Evolutionary conservation across 768 basidiomycete genomes (phyloP), one percentile per base, ranked within the genome.

Genomic region (Rhodotorula taiwanensis): DNA sequence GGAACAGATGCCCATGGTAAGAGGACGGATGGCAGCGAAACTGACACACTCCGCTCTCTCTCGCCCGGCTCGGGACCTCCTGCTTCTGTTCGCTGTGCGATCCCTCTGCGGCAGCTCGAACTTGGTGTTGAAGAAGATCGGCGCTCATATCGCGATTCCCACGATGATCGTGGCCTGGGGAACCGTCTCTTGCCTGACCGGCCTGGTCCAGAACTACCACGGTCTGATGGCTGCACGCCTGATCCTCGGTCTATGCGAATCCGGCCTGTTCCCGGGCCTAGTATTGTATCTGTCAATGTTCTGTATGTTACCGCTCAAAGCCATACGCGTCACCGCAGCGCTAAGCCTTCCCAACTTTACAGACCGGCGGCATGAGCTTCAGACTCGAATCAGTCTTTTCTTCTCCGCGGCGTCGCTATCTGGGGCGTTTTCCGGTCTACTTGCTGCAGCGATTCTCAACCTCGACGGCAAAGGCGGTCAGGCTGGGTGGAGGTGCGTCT

Each of bases 101-200:
- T 41, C 21, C 81, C 2, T 20, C 49, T 30, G 10, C 21, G 13
- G 5, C 43, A 45, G 51, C 44, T 66, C 70, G 48, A 77, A 76
- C 51, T 56, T 72, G 2, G 64, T 74, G 11, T 56, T 73, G 57
- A 72, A 80, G 76, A 59, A 79, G 77, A 70, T 79, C 49, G 81
- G 84, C 5, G 83, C 85, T 3, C 80, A 84, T n/a, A 79, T 82
- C 60, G 75, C 82, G 51, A 79, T 85, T 72, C 86, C 86, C 0
- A 74, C 81, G 2, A 82, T 86, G 80, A 74, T 86, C 52, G 79
- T 81, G 0, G 69, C 82, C 1, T 88, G 86, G 86, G 86, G 86
- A n/a, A 51, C 86, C n/a, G 79, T 83, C 20, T 57, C 55, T 52
- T 65, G 58, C 15, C 79, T 83, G 14, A 76, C 82, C 49, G 72